Evolutionary conservation across 495 filamentous ascomycete species (phyloP), one percentile per base, ranked within the genome.

Genomic region (Aspergillus biplanus): DNA sequence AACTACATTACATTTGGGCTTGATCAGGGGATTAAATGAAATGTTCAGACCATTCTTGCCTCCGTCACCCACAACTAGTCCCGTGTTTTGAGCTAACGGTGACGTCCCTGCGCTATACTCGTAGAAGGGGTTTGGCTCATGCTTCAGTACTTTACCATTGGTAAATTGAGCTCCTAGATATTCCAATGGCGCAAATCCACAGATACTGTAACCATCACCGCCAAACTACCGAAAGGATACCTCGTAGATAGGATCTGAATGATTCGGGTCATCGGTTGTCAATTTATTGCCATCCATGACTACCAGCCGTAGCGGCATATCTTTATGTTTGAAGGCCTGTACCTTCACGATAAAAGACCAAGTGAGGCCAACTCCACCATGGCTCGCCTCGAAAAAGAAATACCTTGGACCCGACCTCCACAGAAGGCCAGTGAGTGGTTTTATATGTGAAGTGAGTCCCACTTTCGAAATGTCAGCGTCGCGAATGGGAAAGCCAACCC

Each of bases 41-140:
- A 95, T 86, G 74, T 96, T 95, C 69, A 96, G 89, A 27, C 84
- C 65, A 67, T 92, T 90, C 71, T 88, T 80, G 49, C 92, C 92
- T 18, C 92, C 91, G 71, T 96, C 92, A 7, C 91, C 89, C 21
- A 96, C 84, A n/a, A 85, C 89, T n/a, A 96, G 84, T 59, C 83
- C 73, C 44, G 67, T 56, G 11, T 75, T 71, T 44, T 76, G 54
- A 13, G 86, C 80, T 32, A 80, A 83, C 1, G 74, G 82, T 71
- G 90, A 91, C 13, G 79, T 85, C 9, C 67, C 69, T 37, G 79
- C 80, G 73, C 89, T 83, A 73, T 82, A 93, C 60, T 78, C 73
- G 63, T 82, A 85, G 78, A 96, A 96, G 0, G 92, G 92, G 74
- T 96, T 96, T 3, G 90, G 21, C 33, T 62, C 56, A 7, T 64